Conservation (phyloP, 176 grass and related monocot species). For the Dactylis glomerata region DNA sequence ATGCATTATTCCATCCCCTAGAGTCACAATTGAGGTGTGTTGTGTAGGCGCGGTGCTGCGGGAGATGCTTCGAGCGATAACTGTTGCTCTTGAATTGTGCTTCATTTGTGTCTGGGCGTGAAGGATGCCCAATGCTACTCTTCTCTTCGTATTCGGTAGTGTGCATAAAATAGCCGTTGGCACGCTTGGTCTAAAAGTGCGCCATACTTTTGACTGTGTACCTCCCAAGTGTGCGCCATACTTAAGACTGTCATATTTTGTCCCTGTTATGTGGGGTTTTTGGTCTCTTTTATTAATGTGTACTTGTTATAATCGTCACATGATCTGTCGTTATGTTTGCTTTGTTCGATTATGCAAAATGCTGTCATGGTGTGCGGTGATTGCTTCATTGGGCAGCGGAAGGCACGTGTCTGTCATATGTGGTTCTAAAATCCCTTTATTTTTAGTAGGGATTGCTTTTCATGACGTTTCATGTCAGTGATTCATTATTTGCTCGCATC, state of each 20-base stretch:
- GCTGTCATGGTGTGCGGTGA: background rate
- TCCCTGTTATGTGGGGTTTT: background rate
- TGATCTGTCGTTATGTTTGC: background rate
- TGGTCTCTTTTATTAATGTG: background rate
- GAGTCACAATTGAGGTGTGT: constrained; percentile 26
- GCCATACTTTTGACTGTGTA: background rate
- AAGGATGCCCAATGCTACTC: background rate
- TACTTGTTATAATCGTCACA: background rate
- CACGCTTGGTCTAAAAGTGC: constrained; percentile 10
- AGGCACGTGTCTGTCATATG: background rate
- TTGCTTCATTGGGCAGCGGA: background rate
- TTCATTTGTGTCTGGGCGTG: constrained; percentile 24
- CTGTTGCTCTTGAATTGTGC: constrained; percentile 27
- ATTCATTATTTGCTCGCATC: background rate
- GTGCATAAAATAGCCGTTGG: background rate
- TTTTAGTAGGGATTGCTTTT: constrained; percentile 9
- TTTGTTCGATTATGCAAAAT: background rate
- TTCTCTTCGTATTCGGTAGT: background rate
- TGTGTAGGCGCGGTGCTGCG: background rate
- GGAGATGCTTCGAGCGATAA: background rate
- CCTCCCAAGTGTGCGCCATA: background rate
- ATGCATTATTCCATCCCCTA: background rate
- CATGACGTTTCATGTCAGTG: background rate
- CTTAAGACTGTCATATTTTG: constrained; percentile 27
- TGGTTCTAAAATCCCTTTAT: background rate